Percentiles rank a stretch among this genome's conserved stretches.
Evolutionary conservation across 140 eudicot species (phyloP).

Genomic region (Anethum foeniculum): DNA sequence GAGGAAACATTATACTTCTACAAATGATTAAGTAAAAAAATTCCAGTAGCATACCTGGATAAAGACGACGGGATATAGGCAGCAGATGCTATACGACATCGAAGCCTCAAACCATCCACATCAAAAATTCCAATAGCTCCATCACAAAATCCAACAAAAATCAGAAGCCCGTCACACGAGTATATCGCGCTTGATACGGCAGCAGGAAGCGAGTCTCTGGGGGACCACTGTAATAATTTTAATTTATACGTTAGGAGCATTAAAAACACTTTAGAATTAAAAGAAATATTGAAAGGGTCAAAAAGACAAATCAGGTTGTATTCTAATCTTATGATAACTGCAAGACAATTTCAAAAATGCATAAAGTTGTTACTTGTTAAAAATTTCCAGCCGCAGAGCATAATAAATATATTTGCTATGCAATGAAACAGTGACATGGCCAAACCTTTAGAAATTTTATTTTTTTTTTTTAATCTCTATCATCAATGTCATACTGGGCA

Average conservation of each 20-base stretch:
- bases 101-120: slow-evolving; percentile 56
- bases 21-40: neutral
- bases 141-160: slow-evolving; percentile 62
- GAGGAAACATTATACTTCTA: neutral
- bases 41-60: slow-evolving; percentile 33
- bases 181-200: slow-evolving; percentile 62
- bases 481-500: neutral
- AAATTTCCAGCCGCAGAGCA: neutral
- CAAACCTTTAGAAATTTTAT: neutral
- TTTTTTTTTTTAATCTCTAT: neutral
- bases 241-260: slow-evolving; percentile 2
- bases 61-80: slow-evolving; percentile 56
- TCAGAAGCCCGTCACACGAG: slow-evolving; percentile 64
- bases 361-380: neutral
- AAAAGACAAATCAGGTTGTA: neutral
- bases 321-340: neutral
- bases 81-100: slow-evolving; percentile 72
- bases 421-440: neutral
- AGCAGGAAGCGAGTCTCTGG: slow-evolving; percentile 63
- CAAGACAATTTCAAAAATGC: neutral
- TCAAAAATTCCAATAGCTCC: slow-evolving; percentile 79
- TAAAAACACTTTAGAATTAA: neutral
- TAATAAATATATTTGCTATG: neutral
- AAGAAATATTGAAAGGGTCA: neutral
- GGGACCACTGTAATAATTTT: slow-evolving; percentile 53